These are phyloP conservation scores for Guyanaporus albipodus DNA, from an alignment of 768 basidiomycete species.

Conservation along the genomic window DNA sequence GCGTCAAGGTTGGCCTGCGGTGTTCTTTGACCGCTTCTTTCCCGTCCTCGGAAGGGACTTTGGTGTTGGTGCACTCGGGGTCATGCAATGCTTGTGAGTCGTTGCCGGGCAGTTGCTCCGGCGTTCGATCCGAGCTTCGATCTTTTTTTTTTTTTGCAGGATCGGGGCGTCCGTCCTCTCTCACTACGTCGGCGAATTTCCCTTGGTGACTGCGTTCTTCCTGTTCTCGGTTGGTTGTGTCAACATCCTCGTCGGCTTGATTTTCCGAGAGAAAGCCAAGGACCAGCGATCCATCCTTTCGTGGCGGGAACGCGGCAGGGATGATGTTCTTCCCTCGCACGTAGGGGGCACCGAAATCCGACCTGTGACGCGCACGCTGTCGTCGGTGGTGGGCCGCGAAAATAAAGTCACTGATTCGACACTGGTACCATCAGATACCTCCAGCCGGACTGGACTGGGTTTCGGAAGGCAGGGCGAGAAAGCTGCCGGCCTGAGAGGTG, in stretches of 20 bases:
- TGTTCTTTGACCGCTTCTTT: slow-evolving; percentile 84
- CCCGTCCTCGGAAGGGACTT: slow-evolving; percentile 86
- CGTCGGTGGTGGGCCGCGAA: slow-evolving; percentile 8
- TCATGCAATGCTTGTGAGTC: slow-evolving; percentile 79
- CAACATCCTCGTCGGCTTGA: slow-evolving; percentile 77
- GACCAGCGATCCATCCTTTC: slow-evolving; percentile 59
- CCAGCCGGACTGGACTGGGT: slow-evolving; percentile 50
- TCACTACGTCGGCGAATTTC: slow-evolving; percentile 77
- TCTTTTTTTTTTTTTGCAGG: slow-evolving; percentile 30
- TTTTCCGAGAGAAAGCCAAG: slow-evolving; percentile 71
- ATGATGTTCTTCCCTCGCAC: slow-evolving; percentile 51
- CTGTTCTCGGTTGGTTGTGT: slow-evolving; percentile 79
- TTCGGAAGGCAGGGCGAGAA: slow-evolving; percentile 84
- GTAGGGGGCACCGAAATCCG: slow-evolving; percentile 22
- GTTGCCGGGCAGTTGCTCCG: background rate
- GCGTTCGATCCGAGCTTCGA: background rate
- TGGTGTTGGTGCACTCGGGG: slow-evolving; percentile 83
- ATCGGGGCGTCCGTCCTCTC: slow-evolving; percentile 69
- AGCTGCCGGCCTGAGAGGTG: slow-evolving; percentile 63
- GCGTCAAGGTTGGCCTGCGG: slow-evolving; percentile 58
- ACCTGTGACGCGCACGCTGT: slow-evolving; percentile 12
- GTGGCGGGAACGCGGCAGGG: slow-evolving; percentile 59
- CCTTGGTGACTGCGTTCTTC: slow-evolving; percentile 84
- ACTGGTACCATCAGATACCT: slow-evolving; percentile 13
- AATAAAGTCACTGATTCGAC: slow-evolving; percentile 9